Conservation (phyloP, 2,329 filamentous ascomycete species). For the Elsinoe batatas region DNA sequence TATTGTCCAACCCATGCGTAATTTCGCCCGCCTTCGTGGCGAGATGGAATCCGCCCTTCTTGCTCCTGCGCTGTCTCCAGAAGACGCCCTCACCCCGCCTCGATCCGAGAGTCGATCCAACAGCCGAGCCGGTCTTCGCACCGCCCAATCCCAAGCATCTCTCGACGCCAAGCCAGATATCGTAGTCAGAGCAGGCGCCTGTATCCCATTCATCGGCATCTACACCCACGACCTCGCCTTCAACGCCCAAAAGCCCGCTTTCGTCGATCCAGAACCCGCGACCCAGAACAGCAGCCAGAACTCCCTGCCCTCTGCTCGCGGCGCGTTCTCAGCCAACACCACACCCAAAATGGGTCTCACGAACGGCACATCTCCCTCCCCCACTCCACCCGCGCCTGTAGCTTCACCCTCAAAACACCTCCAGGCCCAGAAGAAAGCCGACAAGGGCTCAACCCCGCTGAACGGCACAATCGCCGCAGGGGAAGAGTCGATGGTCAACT, state of each 20-base stretch:
- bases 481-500: constrained; percentile 65
- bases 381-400: not conserved
- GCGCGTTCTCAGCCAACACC: not conserved
- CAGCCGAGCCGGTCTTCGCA: not conserved
- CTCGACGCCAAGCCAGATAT: constrained; percentile 9
- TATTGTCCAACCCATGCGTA: constrained; percentile 65
- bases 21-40: constrained; percentile 64
- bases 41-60: constrained; percentile 63
- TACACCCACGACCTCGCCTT: constrained; percentile 78
- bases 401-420: not conserved
- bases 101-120: not conserved
- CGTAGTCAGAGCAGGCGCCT: constrained; percentile 41
- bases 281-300: not conserved
- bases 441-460: not conserved
- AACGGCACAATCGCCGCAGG: constrained; percentile 22
- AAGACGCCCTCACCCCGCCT: constrained; percentile 14
- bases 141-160: not conserved
- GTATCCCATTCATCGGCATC: constrained; percentile 69
- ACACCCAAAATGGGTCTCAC: not conserved
- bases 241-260: constrained; percentile 68
- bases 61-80: not conserved
- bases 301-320: constrained; percentile 7
- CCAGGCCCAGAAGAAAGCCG: not conserved
- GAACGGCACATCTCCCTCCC: not conserved
- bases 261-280: constrained; percentile 45